Conservation (phyloP, 176 grass and related monocot species). For the Eragrostis nindensis region DNA sequence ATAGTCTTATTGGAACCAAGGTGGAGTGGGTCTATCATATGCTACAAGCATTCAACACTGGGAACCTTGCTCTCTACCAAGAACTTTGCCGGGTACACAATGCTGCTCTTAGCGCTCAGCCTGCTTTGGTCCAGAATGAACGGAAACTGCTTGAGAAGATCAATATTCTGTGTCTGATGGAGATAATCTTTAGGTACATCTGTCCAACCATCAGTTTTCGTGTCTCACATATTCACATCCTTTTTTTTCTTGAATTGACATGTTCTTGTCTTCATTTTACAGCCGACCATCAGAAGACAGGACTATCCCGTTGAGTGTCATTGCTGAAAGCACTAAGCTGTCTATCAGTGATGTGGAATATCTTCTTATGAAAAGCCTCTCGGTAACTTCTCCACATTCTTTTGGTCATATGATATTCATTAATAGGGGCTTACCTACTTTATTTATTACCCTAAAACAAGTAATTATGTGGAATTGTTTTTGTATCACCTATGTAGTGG, state of each 20-base stretch:
- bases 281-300: constrained; percentile 84
- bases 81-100: constrained; percentile 86
- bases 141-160: constrained; percentile 90
- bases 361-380: constrained; percentile 98
- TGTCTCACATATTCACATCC: constrained; percentile 8
- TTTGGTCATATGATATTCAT: constrained; percentile 15
- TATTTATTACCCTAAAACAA: neutral
- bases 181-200: constrained; percentile 94
- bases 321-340: constrained; percentile 80
- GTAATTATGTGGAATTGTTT: neutral
- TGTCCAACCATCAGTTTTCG: constrained; percentile 7
- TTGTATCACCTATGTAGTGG: too few species aligned
- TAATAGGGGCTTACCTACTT: neutral
- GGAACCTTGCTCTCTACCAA: constrained; percentile 84
- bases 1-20: constrained; percentile 85
- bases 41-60: constrained; percentile 81
- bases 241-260: neutral
- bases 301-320: constrained; percentile 77
- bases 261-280: constrained; percentile 24
- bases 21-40: constrained; percentile 96
- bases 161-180: constrained; percentile 97
- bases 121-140: constrained; percentile 80
- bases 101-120: constrained; percentile 79
- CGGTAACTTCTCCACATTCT: constrained; percentile 59
- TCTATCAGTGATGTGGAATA: constrained; percentile 78